Conservation (phyloP, 2,329 filamentous ascomycete genomes). For the Rasamsonia emersonii region DNA sequence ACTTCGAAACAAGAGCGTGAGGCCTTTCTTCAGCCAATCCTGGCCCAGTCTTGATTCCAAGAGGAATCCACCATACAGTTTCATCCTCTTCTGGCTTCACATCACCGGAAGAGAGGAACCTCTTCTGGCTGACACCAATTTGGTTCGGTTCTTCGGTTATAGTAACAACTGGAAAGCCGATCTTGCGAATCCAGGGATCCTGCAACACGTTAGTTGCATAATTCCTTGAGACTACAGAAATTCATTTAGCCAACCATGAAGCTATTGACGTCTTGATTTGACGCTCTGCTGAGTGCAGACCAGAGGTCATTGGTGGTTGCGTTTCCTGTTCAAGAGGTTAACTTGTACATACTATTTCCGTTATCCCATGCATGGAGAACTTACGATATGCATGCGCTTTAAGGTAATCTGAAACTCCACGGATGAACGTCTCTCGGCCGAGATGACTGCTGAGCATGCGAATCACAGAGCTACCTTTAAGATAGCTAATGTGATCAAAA, state of each 20-base stretch:
- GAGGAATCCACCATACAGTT: constrained; percentile 91
- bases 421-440: constrained; percentile 77
- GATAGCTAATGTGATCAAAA: constrained; percentile 92
- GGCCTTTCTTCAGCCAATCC: constrained; percentile 54
- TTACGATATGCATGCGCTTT: constrained; percentile 75
- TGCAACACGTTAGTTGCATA: constrained; percentile 15
- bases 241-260: constrained; percentile 57
- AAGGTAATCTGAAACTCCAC: constrained; percentile 83
- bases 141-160: constrained; percentile 75
- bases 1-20: constrained; percentile 64
- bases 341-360: constrained; percentile 2
- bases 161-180: constrained; percentile 86
- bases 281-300: constrained; percentile 78
- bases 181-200: constrained; percentile 87
- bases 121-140: constrained; percentile 72
- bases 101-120: constrained; percentile 87
- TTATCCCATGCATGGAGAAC: constrained; percentile 4
- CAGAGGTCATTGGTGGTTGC: constrained; percentile 89
- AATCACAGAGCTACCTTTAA: constrained; percentile 93
- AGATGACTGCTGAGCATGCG: constrained; percentile 92
- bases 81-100: constrained; percentile 83
- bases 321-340: constrained; percentile 40
- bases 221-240: neutral
- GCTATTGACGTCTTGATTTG: constrained; percentile 71
- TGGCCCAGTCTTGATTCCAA: constrained; percentile 70